Evolutionary conservation across 148 eudicot species (phyloP).

Genomic region (Cornus florida): DNA sequence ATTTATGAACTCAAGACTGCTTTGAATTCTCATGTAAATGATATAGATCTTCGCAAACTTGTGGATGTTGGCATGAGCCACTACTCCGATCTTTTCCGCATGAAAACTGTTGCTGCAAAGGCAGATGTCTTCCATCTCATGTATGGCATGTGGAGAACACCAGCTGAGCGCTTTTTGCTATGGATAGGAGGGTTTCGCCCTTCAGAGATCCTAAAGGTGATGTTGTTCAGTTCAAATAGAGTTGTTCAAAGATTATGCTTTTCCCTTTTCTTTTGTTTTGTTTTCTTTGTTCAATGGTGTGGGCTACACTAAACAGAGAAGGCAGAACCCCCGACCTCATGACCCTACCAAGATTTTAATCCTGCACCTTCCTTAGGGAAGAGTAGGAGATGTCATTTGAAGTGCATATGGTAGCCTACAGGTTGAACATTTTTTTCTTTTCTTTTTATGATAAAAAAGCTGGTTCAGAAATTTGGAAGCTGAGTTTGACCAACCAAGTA

Average conservation of each 20-base stretch:
- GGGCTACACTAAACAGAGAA: too few relatives aligned
- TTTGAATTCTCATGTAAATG: slow-evolving; percentile 42
- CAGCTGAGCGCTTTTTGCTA: slow-evolving; percentile 71
- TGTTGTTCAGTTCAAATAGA: neutral
- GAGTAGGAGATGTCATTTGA: neutral
- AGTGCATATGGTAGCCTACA: neutral
- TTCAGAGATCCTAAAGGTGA: slow-evolving; percentile 70
- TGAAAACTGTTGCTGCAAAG: slow-evolving; percentile 66
- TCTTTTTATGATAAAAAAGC: too few relatives aligned
- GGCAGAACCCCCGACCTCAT: too few relatives aligned
- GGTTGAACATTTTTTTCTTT: too few relatives aligned
- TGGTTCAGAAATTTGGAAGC: neutral
- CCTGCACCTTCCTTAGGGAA: too few relatives aligned
- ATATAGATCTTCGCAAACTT: slow-evolving; percentile 43
- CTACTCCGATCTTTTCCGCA: slow-evolving; percentile 54
- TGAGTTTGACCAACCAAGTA: neutral
- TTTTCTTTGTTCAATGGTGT: too few relatives aligned
- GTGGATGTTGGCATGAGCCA: slow-evolving; percentile 59
- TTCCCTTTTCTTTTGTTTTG: neutral
- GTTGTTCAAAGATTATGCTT: neutral
- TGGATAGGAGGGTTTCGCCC: slow-evolving; percentile 37
- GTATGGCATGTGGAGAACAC: slow-evolving; percentile 75
- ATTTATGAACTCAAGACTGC: slow-evolving; percentile 46
- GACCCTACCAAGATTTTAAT: too few relatives aligned
- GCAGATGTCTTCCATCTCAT: slow-evolving; percentile 64